These are phyloP conservation scores for Pezicula radicicola DNA, from an alignment of 2,329 filamentous ascomycete species.

Conservation along the genomic window DNA sequence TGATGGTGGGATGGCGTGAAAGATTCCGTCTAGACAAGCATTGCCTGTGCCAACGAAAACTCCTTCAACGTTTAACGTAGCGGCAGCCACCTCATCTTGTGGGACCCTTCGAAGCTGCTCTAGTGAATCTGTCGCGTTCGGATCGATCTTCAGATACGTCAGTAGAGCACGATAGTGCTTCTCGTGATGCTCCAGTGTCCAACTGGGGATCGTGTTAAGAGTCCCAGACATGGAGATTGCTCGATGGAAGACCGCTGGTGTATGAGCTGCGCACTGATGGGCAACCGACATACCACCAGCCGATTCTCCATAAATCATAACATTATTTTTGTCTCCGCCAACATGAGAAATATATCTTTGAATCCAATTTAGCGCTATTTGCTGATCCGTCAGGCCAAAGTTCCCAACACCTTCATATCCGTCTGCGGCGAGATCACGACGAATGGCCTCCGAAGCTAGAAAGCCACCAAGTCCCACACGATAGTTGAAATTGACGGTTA, in stretches of 20 bases:
- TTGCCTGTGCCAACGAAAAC: neutral
- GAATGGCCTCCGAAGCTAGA: slow-evolving; percentile 39
- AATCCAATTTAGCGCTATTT: slow-evolving; percentile 14
- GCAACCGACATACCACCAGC: neutral
- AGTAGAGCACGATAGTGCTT: neutral
- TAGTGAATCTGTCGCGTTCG: neutral
- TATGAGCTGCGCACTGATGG: neutral
- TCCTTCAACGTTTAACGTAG: neutral
- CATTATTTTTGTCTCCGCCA: slow-evolving; percentile 20
- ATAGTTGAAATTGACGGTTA: slow-evolving; percentile 71
- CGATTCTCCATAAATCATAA: slow-evolving; percentile 35
- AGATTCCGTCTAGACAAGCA: neutral
- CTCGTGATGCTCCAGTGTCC: neutral
- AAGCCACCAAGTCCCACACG: slow-evolving; percentile 71
- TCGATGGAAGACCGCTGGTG: neutral
- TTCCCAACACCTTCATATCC: neutral
- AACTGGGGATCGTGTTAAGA: neutral
- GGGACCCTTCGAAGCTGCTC: neutral
- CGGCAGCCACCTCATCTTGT: neutral
- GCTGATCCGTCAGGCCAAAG: neutral
- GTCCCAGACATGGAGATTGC: neutral
- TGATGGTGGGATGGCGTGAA: neutral
- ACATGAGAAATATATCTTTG: slow-evolving; percentile 24
- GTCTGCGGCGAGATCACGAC: neutral
- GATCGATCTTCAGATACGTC: neutral